A percentile compares a stretch with the other conserved stretches of the same genome.
These are phyloP conservation scores for Kuraishia cidri DNA, from an alignment of 805 yeast species.

Conservation along the genomic window DNA sequence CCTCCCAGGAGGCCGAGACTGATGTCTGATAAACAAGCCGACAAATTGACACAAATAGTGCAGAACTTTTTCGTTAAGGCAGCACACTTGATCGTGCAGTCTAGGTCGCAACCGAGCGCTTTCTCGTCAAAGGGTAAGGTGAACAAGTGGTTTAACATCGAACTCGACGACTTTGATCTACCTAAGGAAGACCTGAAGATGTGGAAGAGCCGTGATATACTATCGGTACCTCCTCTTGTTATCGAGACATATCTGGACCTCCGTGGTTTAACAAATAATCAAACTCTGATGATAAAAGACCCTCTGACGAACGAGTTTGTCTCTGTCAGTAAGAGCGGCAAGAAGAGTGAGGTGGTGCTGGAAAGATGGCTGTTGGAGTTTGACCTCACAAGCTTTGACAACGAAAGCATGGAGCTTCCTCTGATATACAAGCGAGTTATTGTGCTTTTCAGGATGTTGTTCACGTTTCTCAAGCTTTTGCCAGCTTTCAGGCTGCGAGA, in stretches of 20 bases:
- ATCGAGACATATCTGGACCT: constrained; percentile 77
- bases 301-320: constrained; percentile 39
- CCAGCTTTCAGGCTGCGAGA: constrained; percentile 62
- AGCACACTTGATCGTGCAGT: constrained; percentile 44
- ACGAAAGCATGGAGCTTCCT: constrained; percentile 45
- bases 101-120: constrained; percentile 19
- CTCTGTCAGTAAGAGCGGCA: constrained; percentile 50
- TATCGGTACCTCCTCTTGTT: constrained; percentile 68
- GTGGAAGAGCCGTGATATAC: constrained; percentile 45
- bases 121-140: constrained; percentile 16
- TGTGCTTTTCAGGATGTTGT: constrained; percentile 64
- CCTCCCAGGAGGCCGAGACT: too few species aligned
- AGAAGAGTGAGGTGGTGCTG: constrained; percentile 77
- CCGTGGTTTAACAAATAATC: constrained; percentile 43
- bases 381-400: constrained; percentile 35
- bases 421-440: constrained; percentile 67
- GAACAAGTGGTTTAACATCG: constrained; percentile 59
- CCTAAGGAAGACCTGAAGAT: constrained; percentile 47
- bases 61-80: constrained; percentile 60
- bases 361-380: constrained; percentile 92
- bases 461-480: constrained; percentile 54
- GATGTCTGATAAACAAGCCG: too few species aligned
- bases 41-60: constrained; percentile 18
- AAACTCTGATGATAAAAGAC: constrained; percentile 51
- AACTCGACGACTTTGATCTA: constrained; percentile 25